Base-by-base conservation (phyloP, 2,329 filamentous ascomycete genomes). In the Botrytis medusae region DNA sequence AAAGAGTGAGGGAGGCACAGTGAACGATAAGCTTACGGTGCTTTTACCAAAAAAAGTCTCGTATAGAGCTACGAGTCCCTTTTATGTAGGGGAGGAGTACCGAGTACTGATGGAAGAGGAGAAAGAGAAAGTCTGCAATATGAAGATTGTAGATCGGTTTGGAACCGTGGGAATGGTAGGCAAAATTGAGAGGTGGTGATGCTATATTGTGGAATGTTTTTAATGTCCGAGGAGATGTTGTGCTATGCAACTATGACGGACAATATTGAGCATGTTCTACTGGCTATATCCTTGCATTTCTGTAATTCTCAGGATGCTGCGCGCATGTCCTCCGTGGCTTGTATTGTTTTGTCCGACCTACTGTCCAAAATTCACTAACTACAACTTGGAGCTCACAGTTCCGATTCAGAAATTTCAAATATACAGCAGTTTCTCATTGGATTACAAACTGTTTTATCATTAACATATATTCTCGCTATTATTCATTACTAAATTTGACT, bases 41-140 rank as follows among this genome's bases (percentile, higher is more conserved):
- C 16, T 62, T 2, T 75, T 84, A 4, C 85, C 85, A 1, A 79
- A 81, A 74, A 83, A 80, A 60, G 84, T 87, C 63, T 79, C 77
- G 4, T 87, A 87, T 76, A 80, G 85, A 20, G 85, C 85, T 34
- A 87, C 85, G 22, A 84, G 81, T 73, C 85, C 85, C 6, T 74
- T 87, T 32, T 87, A 87, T 81, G 85, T 82, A 1, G 83, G 83
- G 20, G 85, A 87, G 74, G 79, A 81, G 72, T 86, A 87, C 79
- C 79, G 81, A 63, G 81, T 86, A 75, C 77, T 84, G 29, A 78
- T 86, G 74, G 80, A 83, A 67, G 79, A 82, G 72, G 82, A 80
- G 32, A 79, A 75, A 10, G 78, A 77, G 18, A 78, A 79, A 40
- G 57, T 75, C 7, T 75, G 75, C 12, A 74, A 77, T 12, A 74